Evolutionary conservation across 805 yeast species (phyloP).

Genomic region (Brettanomyces nanus): DNA sequence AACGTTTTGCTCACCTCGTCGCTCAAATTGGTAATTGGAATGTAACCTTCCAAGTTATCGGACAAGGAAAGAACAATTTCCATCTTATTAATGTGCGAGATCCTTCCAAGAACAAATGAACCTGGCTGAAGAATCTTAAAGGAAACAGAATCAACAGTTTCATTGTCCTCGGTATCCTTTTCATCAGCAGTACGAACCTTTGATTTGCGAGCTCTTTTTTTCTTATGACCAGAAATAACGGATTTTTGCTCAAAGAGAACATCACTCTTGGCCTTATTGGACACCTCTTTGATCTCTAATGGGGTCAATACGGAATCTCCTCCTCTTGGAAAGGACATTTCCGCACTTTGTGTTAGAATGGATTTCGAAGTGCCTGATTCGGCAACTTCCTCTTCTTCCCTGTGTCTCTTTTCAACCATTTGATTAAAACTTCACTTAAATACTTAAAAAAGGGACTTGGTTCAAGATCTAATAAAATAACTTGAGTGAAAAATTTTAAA

Average conservation of each 20-base stretch:
- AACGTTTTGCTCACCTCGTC: conserved; percentile 48
- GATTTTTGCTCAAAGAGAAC: conserved; percentile 50
- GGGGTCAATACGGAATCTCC: conserved; percentile 84
- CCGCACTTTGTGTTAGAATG: conserved; percentile 27
- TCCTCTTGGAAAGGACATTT: conserved; percentile 87
- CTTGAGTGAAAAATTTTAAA: no score
- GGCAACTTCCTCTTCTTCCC: conserved; percentile 22
- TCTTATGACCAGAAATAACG: conserved; percentile 22
- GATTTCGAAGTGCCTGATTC: conserved; percentile 21
- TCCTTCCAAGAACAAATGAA: conserved; percentile 68
- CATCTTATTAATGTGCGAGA: conserved; percentile 47
- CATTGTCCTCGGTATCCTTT: conserved; percentile 21
- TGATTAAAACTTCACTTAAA: neutral
- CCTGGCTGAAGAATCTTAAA: conserved; percentile 65
- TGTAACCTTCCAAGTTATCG: conserved; percentile 71
- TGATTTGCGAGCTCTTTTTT: conserved; percentile 22
- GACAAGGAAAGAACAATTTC: conserved; percentile 70
- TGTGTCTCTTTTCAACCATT: conserved; percentile 35
- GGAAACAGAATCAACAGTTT: conserved; percentile 49
- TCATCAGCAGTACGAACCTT: conserved; percentile 21
- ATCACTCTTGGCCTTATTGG: conserved; percentile 87
- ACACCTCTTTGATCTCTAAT: conserved; percentile 83
- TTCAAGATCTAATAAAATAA: neutral
- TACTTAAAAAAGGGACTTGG: neutral
- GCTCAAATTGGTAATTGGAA: conserved; percentile 68